Evolutionary conservation across 2,329 filamentous ascomycete species (phyloP).

Genomic region (Colletotrichum sp.): DNA sequence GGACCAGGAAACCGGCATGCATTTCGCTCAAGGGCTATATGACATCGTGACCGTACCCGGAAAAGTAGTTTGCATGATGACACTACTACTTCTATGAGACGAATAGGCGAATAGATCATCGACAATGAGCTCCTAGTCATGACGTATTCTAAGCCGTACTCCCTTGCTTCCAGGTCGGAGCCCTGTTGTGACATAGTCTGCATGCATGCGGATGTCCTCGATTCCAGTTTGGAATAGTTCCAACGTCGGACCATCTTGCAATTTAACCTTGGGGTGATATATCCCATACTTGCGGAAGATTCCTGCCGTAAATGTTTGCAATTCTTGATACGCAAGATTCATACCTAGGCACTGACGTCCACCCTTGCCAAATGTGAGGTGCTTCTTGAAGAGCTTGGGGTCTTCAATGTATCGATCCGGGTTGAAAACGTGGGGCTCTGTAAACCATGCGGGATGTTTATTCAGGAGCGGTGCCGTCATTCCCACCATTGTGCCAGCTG

Average conservation of each 20-base stretch:
- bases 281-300: background rate
- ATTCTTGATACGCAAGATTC: background rate
- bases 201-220: background rate
- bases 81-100: background rate
- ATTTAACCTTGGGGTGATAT: background rate
- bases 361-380: background rate
- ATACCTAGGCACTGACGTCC: background rate
- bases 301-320: background rate
- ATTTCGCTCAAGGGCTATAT: background rate
- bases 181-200: background rate
- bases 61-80: background rate
- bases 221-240: background rate
- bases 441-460: background rate
- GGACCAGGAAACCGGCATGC: background rate
- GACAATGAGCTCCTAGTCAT: background rate
- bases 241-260: background rate
- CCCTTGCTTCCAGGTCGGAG: background rate
- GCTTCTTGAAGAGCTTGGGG: background rate
- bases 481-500: background rate
- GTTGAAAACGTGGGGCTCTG: background rate
- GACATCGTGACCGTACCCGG: fast-evolving
- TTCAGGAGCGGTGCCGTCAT: background rate
- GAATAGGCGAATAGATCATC: fast-evolving
- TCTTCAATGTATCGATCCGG: background rate
- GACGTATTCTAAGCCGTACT: background rate